These are phyloP conservation scores for Tolypocladium album DNA, from an alignment of 2,329 filamentous ascomycete species.

Conservation along the genomic window DNA sequence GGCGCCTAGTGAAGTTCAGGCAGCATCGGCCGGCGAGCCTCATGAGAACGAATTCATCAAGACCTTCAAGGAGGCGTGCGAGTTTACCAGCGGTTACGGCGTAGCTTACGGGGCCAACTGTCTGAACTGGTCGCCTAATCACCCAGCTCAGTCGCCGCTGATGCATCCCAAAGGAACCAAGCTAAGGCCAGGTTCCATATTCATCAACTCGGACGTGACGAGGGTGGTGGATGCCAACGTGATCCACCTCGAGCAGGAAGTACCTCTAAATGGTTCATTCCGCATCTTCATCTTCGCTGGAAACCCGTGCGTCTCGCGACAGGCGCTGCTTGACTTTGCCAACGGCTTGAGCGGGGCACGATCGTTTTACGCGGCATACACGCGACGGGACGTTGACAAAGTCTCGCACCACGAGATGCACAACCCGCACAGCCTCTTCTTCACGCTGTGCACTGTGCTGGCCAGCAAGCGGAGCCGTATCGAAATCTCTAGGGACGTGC, in stretches of 20 bases:
- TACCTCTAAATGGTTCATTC: constrained; percentile 82
- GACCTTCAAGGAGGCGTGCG: constrained; percentile 83
- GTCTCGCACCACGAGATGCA: constrained; percentile 71
- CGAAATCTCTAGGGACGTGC: constrained; percentile 62
- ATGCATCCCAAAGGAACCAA: constrained; percentile 57
- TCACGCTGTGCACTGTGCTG: constrained; percentile 69
- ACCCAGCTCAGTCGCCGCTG: constrained; percentile 59
- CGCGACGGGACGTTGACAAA: constrained; percentile 46
- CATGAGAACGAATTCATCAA: constrained; percentile 68
- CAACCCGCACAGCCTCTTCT: constrained; percentile 77
- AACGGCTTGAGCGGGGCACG: constrained; percentile 49
- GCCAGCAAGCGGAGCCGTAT: constrained; percentile 56
- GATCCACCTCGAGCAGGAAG: constrained; percentile 81
- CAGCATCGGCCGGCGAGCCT: constrained; percentile 37
- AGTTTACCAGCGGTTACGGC: constrained; percentile 87
- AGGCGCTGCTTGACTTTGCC: constrained; percentile 61
- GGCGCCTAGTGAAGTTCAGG: constrained; percentile 60
- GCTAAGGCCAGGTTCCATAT: constrained; percentile 62
- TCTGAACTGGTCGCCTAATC: constrained; percentile 70
- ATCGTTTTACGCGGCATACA: constrained; percentile 63
- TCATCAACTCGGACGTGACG: constrained; percentile 73
- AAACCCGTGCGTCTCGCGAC: constrained; percentile 42
- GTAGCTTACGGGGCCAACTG: constrained; percentile 74
- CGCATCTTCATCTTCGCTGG: constrained; percentile 82
- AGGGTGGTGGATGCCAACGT: constrained; percentile 82